These are phyloP conservation scores for Parastagonospora avenae DNA, from an alignment of 2,329 filamentous ascomycete genomes.

Conservation along the genomic window DNA sequence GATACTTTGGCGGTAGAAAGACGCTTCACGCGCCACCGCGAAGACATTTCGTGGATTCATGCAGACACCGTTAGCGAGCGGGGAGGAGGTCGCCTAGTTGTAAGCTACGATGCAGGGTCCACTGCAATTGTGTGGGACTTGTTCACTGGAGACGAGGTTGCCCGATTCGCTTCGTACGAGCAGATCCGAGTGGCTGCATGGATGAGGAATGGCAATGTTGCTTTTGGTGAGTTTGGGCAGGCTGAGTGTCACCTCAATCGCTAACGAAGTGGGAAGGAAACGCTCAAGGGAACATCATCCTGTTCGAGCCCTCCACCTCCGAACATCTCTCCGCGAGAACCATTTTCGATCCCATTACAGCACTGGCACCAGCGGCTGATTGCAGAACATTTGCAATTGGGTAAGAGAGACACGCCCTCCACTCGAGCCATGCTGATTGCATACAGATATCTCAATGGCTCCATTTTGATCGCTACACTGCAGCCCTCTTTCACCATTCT, in stretches of 20 bases:
- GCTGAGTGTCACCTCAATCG: slow-evolving; percentile 4
- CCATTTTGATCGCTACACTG: slow-evolving; percentile 84
- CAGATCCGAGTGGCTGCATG: slow-evolving; percentile 83
- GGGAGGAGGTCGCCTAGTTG: slow-evolving; percentile 81
- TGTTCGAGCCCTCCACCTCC: slow-evolving; percentile 91
- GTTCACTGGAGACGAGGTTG: slow-evolving; percentile 85
- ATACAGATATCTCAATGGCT: slow-evolving; percentile 88
- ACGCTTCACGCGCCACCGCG: slow-evolving; percentile 80
- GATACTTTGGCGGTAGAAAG: slow-evolving; percentile 89
- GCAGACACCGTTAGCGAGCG: slow-evolving; percentile 91
- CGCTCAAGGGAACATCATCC: slow-evolving; percentile 86
- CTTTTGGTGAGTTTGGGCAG: slow-evolving; percentile 75
- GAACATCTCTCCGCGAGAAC: slow-evolving; percentile 92
- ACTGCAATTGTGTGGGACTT: slow-evolving; percentile 97
- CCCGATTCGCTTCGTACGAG: slow-evolving; percentile 91
- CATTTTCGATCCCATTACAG: slow-evolving; percentile 94
- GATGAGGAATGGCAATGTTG: slow-evolving; percentile 97
- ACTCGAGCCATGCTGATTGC: slow-evolving; percentile 19
- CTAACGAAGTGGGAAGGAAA: slow-evolving; percentile 67
- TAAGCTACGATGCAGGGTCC: slow-evolving; percentile 89
- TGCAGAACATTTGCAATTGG: slow-evolving; percentile 96
- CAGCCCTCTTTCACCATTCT: slow-evolving; percentile 93
- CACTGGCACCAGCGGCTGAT: slow-evolving; percentile 84
- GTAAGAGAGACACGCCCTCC: slow-evolving; percentile 56
- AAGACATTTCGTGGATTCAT: slow-evolving; percentile 81